Conservation (phyloP, 352 stramenopile genomes). For the Globisporangium lucens region DNA sequence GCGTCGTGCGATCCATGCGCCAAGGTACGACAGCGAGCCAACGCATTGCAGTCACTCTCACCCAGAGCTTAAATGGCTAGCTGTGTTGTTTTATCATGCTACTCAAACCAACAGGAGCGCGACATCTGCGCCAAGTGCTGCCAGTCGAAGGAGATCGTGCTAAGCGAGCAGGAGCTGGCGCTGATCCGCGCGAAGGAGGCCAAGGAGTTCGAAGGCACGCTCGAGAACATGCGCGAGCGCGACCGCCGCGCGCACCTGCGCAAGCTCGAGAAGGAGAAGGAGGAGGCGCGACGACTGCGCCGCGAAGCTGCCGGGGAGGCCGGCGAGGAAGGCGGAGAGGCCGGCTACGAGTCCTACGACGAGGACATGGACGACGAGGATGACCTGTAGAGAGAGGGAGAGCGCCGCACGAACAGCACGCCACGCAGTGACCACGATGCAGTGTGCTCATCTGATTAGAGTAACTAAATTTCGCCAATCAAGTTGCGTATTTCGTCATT, state of each 20-base stretch:
- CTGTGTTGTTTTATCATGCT: neutral
- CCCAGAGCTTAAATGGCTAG: neutral
- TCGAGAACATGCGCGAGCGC: constrained; percentile 73
- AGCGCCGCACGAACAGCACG: neutral
- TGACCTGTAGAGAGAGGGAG: constrained; percentile 15
- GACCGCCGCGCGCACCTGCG: constrained; percentile 71
- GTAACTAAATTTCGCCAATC: constrained; percentile 22
- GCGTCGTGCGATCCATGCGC: constrained; percentile 91
- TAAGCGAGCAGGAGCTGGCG: constrained; percentile 43
- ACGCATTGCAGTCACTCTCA: constrained; percentile 6
- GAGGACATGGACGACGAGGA: constrained; percentile 40
- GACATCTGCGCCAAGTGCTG: constrained; percentile 90
- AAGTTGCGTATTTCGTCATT: constrained; percentile 20
- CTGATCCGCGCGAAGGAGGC: constrained; percentile 47
- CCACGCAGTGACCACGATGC: neutral
- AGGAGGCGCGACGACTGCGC: constrained; percentile 29
- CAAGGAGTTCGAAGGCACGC: constrained; percentile 45
- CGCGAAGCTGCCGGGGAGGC: constrained; percentile 26
- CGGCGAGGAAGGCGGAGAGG: constrained; percentile 26
- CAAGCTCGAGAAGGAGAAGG: constrained; percentile 55
- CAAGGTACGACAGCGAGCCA: constrained; percentile 28
- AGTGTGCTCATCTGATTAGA: neutral
- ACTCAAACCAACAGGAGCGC: constrained; percentile 34
- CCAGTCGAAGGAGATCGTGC: constrained; percentile 58
- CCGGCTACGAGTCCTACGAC: constrained; percentile 24